Conservation (phyloP, 805 yeast species). For the Myxozyma nipponensis region DNA sequence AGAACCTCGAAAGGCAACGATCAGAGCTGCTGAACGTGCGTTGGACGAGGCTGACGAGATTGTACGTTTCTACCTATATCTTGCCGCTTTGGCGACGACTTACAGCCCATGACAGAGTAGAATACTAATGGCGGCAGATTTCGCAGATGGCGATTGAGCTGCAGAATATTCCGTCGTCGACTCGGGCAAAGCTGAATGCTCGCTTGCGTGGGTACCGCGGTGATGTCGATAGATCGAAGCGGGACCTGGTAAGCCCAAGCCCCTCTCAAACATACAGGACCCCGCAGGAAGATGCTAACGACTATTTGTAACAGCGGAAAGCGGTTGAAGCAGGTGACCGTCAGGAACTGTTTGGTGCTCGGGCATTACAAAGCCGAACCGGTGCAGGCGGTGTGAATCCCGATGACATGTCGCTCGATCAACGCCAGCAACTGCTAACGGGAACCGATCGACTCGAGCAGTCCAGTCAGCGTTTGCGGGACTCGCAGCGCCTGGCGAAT, state of each 20-base stretch:
- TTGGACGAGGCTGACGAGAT: conserved; percentile 79
- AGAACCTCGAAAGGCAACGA: conserved; percentile 52
- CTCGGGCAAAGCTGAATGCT: conserved; percentile 66
- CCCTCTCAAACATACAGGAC: too few species aligned
- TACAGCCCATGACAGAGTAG: background rate
- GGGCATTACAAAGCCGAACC: conserved; percentile 38
- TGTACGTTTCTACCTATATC: conserved; percentile 37
- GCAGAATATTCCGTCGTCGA: conserved; percentile 72
- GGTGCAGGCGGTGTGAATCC: conserved; percentile 24
- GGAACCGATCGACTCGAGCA: conserved; percentile 79
- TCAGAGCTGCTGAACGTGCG: conserved; percentile 59
- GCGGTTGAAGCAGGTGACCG: conserved; percentile 70
- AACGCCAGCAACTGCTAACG: conserved; percentile 73
- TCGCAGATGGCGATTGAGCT: conserved; percentile 89
- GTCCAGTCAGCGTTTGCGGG: conserved; percentile 76
- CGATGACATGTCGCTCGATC: conserved; percentile 49
- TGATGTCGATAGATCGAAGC: conserved; percentile 57
- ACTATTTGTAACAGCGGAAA: conserved; percentile 40
- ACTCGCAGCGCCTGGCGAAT: conserved; percentile 82
- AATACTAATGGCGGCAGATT: conserved; percentile 36
- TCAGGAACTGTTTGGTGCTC: conserved; percentile 63
- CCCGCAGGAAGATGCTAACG: conserved; percentile 37
- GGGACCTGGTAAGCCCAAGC: conserved; percentile 32
- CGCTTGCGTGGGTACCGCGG: conserved; percentile 67
- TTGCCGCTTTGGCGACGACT: background rate